Evolutionary conservation across 345 rosid species (phyloP), one percentile per base, ranked within the genome.

Genomic region (Melastoma malabathricum): DNA sequence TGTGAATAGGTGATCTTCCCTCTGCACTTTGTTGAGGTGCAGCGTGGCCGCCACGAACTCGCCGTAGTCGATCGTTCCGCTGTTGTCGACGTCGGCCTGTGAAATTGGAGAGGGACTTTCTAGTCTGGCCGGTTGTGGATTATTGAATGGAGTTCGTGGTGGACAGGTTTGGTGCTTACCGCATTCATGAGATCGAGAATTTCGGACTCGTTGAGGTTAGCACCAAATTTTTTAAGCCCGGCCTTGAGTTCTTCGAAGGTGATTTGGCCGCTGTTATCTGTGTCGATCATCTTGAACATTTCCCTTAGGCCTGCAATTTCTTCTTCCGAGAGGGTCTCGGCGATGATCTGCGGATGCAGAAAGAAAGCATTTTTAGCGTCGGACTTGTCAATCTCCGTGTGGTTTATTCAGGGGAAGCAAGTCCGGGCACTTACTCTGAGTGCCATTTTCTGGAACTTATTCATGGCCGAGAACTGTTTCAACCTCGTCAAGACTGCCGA

Each of bases 371-470:
- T 27, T 27, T 27, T 27, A 27, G 31, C 31, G 6, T 6, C 6
- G 4, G 31, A 27, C 31, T 27, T 27, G 17, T 49, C 6, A 0
- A 49, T 6, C 1, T 18, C 15, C 2, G 4, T 49, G 27, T 23
- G 38, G 12, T 23, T 49, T 18, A 3, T 3, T 41, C 27, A 18
- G 34, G 34, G 27, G 54, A 18, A 5, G 39, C 31, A 18, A 25
- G 15, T 20, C 38, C 8, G 20, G 19, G 47, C 46, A 48, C 79
- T 74, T 78, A 84, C 94, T 68, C 74, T 73, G 6, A 80, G 66
- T 46, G 89, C 94, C 80, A 88, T 80, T 69, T 78, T 84, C 84
- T 88, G 82, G 15, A 88, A 79, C 72, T 76, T 84, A 60, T 76
- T 70, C 89, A 86, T 88, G 2, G 83, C 84, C 13, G 97, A 88